Evolutionary conservation across 345 rosid genomes (phyloP), one percentile per base, ranked within the genome.

Genomic region (Kernera saxatilis): DNA sequence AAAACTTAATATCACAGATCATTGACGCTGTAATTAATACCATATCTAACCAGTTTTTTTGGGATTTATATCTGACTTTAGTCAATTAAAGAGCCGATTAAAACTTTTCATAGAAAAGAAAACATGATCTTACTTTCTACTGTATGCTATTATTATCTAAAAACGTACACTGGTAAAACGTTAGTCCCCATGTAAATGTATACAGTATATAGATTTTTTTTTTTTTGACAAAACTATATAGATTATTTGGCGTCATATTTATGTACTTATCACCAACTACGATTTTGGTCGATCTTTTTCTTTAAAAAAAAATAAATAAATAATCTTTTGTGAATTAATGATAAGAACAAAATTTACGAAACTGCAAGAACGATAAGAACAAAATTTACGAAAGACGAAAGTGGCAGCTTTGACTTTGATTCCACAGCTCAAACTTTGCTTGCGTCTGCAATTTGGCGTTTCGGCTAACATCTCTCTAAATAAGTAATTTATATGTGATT

Each of bases 401-500:
- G 73, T 67, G 39, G 69, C 63, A 50, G 78, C 68, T 69, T 75
- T 75, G 70, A 69, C 65, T 75, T 61, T 69, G 51, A 62, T 23
- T 61, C 69, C 48, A 74, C 65, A 41, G n/a, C 30, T 40, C 37
- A 30, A 67, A 57, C 35, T 43, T 41, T 53, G 58, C 15, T 67
- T 59, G 63, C 64, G 64, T 51, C 29, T 40, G 51, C 65, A 32
- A 50, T 41, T 50, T 67, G 63, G 32, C 26, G 62, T 74, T 58
- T 67, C 18, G 9, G 8, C 68, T 30, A 49, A 49, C 5, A 57
- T 15, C 22, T 64, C 21, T 49, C 14, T 59, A 49, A 41, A 50
- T 52, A 67, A 59, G 56, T 40, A 50, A 40, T 18, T 40, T 17
- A 66, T 17, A 5, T 41, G 48, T 30, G 5, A 69, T 69, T 75